phyloP scores from a whole-genome alignment of 1,284 basidiomycete genomes.

The Sutorius eximius region DNA sequence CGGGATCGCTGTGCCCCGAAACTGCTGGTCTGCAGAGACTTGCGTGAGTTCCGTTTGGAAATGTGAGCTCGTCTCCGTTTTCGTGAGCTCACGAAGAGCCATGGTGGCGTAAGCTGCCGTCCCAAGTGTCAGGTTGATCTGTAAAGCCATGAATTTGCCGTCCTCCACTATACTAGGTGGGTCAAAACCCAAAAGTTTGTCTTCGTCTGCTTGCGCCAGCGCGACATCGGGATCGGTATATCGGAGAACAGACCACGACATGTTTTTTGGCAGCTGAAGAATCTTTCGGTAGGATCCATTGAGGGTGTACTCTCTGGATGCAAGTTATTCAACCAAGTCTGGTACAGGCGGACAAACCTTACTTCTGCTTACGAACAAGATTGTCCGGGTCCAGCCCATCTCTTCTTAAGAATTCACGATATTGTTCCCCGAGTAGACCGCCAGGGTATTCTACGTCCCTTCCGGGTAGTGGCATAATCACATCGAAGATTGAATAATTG shows the following conservation, averaged over 20 bases:
- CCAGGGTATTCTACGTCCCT: conserved; percentile 89
- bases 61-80: conserved; percentile 88
- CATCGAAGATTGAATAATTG: conserved; percentile 87
- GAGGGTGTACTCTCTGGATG: conserved; percentile 81
- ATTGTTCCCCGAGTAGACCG: conserved; percentile 79
- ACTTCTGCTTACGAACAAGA: conserved; percentile 88
- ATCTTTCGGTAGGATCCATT: conserved; percentile 93
- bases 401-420: conserved; percentile 73
- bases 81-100: conserved; percentile 91
- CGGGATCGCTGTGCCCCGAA: conserved; percentile 48
- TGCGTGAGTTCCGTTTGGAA: conserved; percentile 80
- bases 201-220: conserved; percentile 93
- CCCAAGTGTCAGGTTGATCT: conserved; percentile 77
- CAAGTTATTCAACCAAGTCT: conserved; percentile 2
- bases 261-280: conserved; percentile 77
- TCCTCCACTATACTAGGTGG: conserved; percentile 62
- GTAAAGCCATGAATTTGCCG: conserved; percentile 83
- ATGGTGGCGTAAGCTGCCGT: conserved; percentile 94
- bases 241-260: conserved; percentile 78
- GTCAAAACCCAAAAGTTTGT: conserved; percentile 80
- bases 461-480: conserved; percentile 94
- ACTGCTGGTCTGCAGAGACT: conserved; percentile 82
- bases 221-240: conserved; percentile 94
- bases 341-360: conserved; percentile 27
- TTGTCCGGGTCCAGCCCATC: conserved; percentile 90